Percentiles rank a stretch among this genome's conserved stretches.
Evolutionary conservation across 345 rosid genomes (phyloP).

Genomic region (Psidium guajava): DNA sequence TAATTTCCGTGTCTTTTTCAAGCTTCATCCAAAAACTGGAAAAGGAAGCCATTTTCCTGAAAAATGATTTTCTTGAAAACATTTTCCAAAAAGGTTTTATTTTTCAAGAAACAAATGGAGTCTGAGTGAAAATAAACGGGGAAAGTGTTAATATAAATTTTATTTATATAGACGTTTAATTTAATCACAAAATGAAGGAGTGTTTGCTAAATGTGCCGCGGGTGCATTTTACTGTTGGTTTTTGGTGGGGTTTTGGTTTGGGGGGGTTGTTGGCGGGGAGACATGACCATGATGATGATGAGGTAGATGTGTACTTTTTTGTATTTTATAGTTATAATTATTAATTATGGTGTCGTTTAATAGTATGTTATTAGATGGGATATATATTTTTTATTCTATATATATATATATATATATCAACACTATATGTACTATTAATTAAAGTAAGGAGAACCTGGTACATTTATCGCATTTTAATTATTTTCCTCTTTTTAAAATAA

Average conservation of each 20-base stretch:
- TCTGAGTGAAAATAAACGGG: constrained; percentile 12
- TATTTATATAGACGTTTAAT: background rate
- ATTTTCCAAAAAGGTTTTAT: no score
- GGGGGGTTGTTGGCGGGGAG: no score
- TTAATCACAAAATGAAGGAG: background rate
- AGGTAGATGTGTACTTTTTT: background rate
- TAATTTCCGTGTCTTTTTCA: no score
- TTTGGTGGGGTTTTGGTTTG: no score
- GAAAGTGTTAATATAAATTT: background rate
- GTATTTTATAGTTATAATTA: background rate
- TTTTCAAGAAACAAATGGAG: no score
- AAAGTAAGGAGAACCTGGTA: background rate
- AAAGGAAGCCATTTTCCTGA: no score
- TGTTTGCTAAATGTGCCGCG: no score
- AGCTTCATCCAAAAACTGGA: no score
- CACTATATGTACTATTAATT: background rate
- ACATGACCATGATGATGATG: background rate
- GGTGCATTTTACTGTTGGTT: no score
- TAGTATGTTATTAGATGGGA: background rate
- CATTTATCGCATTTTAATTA: background rate
- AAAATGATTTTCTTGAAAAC: no score
- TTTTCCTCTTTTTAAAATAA: background rate
- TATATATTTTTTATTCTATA: background rate
- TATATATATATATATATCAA: background rate
- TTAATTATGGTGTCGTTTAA: background rate